Conservation (phyloP, 495 filamentous ascomycete species). For the Parmelia sp. region DNA sequence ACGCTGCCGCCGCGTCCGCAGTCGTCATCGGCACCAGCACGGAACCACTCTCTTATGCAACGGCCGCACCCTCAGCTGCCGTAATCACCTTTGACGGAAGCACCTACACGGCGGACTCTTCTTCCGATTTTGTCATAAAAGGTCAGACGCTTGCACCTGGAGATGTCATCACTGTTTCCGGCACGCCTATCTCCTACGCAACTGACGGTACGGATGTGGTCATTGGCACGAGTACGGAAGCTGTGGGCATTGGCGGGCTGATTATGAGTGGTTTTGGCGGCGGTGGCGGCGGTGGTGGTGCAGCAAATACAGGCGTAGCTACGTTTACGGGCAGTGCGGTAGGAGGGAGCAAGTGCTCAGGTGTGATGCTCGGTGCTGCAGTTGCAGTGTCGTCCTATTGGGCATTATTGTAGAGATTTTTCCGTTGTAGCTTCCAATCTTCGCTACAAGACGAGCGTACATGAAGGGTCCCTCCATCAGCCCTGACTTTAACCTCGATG, state of each 20-base stretch:
- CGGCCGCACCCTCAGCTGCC: neutral
- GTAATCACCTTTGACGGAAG: neutral
- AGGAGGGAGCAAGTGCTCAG: too few relatives aligned
- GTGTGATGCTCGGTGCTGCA: too few relatives aligned
- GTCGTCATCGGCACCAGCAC: slow-evolving; percentile 6
- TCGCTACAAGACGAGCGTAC: too few relatives aligned
- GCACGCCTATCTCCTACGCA: slow-evolving; percentile 5
- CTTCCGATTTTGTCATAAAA: slow-evolving; percentile 4
- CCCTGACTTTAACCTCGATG: too few relatives aligned
- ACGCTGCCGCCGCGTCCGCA: neutral
- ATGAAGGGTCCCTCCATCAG: too few relatives aligned
- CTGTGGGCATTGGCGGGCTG: neutral
- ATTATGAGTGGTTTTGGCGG: neutral
- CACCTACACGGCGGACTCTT: slow-evolving; percentile 4
- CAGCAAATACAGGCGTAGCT: too few relatives aligned
- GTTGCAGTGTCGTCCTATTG: too few relatives aligned
- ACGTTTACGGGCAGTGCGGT: too few relatives aligned
- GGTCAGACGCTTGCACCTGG: slow-evolving; percentile 1
- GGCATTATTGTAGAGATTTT: neutral
- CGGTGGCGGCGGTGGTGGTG: too few relatives aligned
- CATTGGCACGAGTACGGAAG: slow-evolving; percentile 6
- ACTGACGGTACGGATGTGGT: slow-evolving; percentile 1
- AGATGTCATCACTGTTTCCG: neutral
- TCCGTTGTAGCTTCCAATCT: too few relatives aligned
- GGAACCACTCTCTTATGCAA: neutral